phyloP scores from a whole-genome alignment of 2,329 filamentous ascomycete genomes.

The Neofusicoccum sp. region DNA sequence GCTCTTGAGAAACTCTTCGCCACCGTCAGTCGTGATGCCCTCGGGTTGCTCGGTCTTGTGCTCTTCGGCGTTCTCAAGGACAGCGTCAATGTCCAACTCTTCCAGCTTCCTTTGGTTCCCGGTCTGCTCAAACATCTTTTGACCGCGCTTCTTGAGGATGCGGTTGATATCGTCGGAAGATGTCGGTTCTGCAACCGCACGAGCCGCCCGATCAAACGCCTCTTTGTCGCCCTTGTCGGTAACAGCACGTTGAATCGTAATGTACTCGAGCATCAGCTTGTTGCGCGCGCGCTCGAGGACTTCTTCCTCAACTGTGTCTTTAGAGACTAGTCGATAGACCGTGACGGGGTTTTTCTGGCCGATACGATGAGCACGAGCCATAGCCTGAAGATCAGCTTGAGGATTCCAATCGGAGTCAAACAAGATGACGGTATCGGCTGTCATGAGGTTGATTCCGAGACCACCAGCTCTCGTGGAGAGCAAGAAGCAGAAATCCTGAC shows the following conservation, averaged over 20 bases:
- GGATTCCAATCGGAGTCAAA: conserved; percentile 99
- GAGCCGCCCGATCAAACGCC: conserved; percentile 57
- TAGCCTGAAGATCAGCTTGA: conserved; percentile 94
- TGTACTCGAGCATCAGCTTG: conserved; percentile 94
- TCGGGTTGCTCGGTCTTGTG: conserved; percentile 95
- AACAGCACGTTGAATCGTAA: conserved; percentile 94
- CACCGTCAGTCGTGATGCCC: conserved; percentile 90
- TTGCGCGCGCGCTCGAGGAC: conserved; percentile 94
- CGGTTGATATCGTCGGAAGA: conserved; percentile 93
- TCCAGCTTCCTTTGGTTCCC: conserved; percentile 96
- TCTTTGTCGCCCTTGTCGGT: conserved; percentile 90
- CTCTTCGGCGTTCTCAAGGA: conserved; percentile 93
- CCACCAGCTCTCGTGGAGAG: conserved; percentile 94
- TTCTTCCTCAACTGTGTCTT: conserved; percentile 97
- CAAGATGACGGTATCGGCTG: conserved; percentile 93
- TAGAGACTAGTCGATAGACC: conserved; percentile 93
- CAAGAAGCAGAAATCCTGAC: conserved; percentile 93
- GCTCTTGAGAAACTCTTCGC: conserved; percentile 88
- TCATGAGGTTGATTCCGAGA: conserved; percentile 98
- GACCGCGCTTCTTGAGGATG: conserved; percentile 95
- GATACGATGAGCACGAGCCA: conserved; percentile 97
- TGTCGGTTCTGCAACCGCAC: conserved; percentile 81
- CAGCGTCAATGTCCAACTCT: conserved; percentile 95
- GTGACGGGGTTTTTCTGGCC: conserved; percentile 95
- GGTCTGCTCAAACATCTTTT: conserved; percentile 98